phyloP scores from a whole-genome alignment of 192 early-diverging fungal genomes.

The Phlyctochytrium planicorne region DNA sequence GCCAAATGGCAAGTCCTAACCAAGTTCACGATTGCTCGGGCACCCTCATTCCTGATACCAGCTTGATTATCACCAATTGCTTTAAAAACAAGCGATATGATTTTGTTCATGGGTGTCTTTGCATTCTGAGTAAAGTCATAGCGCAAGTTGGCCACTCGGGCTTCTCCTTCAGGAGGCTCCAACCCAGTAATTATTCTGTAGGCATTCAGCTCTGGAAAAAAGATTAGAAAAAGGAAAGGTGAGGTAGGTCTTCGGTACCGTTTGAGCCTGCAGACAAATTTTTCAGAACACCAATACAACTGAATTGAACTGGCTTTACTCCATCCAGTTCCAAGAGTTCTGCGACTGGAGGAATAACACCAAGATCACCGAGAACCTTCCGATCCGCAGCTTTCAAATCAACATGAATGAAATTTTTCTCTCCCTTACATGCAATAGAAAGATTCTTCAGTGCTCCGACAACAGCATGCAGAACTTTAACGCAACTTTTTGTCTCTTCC shows the following conservation, averaged over 20 bases:
- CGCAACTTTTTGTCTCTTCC: constrained; percentile 34
- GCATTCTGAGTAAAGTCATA: background rate
- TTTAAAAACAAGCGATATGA: constrained; percentile 45
- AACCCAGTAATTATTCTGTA: constrained; percentile 49
- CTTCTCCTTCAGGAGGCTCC: constrained; percentile 31
- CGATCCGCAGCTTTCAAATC: constrained; percentile 30
- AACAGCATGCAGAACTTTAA: constrained; percentile 55
- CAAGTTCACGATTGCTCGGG: constrained; percentile 47
- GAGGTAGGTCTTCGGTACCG: constrained; percentile 18
- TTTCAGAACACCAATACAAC: constrained; percentile 44
- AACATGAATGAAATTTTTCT: background rate
- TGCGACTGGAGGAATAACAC: constrained; percentile 32
- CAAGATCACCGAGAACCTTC: constrained; percentile 34
- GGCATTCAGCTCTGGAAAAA: constrained; percentile 39
- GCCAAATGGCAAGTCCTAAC: constrained; percentile 34
- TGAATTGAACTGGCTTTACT: constrained; percentile 45
- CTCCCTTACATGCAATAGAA: constrained; percentile 30
- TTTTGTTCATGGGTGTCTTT: constrained; percentile 37
- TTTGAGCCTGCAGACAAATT: constrained; percentile 48
- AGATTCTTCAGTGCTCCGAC: constrained; percentile 56
- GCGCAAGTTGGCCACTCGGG: constrained; percentile 23
- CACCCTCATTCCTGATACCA: constrained; percentile 54
- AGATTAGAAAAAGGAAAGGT: constrained; percentile 1
- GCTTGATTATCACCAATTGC: constrained; percentile 50
- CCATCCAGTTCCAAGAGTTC: constrained; percentile 40